Base-by-base conservation (phyloP, 768 basidiomycete species). In the Piloderma croceum region DNA sequence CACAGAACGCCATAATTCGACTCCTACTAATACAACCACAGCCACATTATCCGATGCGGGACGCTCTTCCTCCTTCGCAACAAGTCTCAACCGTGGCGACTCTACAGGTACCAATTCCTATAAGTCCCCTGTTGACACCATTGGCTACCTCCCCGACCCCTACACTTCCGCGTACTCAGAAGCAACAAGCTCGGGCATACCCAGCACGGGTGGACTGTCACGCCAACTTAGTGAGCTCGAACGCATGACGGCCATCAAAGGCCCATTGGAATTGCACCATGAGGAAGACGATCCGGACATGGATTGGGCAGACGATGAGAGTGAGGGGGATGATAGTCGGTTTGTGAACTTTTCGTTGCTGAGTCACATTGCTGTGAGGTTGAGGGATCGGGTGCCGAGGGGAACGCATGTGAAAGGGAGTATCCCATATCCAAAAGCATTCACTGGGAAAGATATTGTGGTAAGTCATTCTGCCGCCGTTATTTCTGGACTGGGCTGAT, bases 361-460 rank as follows among this genome's bases (percentile, higher is more conserved):
- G 42, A 85, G 82, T 23, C 85, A 99, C 57, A 76, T 96, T 34
- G 92, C 91, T 2, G 83, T 93, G 24, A 82, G 88, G 56, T 63
- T 98, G 42, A 75, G 85, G 41, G 93, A 98, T 63, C 86, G 89
- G 56, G 89, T 98, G 3, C 89, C 87, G 3, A 73, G 88, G 40
- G 82, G 80, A 6, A 79, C 76, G 6, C 93, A 96, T 51, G 85
- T 90, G 45, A 96, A 97, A 65, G 90, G 90, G 6, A 87, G 90
- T 41, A 88, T 97, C 31, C 85, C 88, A 3, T 94, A 94, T 58
- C 86, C 83, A 4, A 70, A 79, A 3, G 85, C 89, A 17, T 97
- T 98, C 51, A 97, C 94, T 3, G 94, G 94, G 5, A 89, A 88
- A 53, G 91, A 97, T 53, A 80, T 94, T 24, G 90, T 98, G 48